Conservation (phyloP, 495 filamentous ascomycete genomes). For the Durotheca rogersii region DNA sequence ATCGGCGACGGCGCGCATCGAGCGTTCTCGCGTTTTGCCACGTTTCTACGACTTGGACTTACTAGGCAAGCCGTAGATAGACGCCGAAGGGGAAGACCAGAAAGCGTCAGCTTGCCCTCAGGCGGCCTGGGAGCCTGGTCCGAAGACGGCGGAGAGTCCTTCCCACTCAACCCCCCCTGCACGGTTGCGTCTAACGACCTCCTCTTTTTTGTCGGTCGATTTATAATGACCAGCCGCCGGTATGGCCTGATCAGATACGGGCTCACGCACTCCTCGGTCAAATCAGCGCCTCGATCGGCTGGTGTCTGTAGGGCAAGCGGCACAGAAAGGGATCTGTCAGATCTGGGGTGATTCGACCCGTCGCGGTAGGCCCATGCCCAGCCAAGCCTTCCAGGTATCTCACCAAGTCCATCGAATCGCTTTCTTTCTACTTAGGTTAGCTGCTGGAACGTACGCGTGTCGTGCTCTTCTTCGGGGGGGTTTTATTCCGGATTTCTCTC, state of each 20-base stretch:
- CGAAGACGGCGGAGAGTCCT: too few species aligned
- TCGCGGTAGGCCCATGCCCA: not conserved
- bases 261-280: not conserved
- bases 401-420: not conserved
- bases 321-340: not conserved
- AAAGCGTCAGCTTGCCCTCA: slow-evolving; percentile 12
- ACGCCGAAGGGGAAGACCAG: slow-evolving; percentile 7
- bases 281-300: not conserved
- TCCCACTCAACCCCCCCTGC: too few species aligned
- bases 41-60: slow-evolving; percentile 1
- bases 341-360: not conserved
- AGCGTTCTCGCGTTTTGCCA: not conserved
- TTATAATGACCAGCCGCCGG: not conserved
- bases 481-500: too few species aligned
- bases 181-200: slow-evolving; percentile 3
- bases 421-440: not conserved
- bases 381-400: not conserved
- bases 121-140: slow-evolving; percentile 23
- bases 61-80: slow-evolving; percentile 8
- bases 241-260: not conserved
- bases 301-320: not conserved
- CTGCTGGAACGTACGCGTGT: too few species aligned
- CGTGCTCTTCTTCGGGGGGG: too few species aligned
- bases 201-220: slow-evolving; percentile 4
- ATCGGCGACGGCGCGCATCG: not conserved